These are phyloP conservation scores for Diplocarpon mali DNA, from an alignment of 2,329 filamentous ascomycete species.

Conservation along the genomic window DNA sequence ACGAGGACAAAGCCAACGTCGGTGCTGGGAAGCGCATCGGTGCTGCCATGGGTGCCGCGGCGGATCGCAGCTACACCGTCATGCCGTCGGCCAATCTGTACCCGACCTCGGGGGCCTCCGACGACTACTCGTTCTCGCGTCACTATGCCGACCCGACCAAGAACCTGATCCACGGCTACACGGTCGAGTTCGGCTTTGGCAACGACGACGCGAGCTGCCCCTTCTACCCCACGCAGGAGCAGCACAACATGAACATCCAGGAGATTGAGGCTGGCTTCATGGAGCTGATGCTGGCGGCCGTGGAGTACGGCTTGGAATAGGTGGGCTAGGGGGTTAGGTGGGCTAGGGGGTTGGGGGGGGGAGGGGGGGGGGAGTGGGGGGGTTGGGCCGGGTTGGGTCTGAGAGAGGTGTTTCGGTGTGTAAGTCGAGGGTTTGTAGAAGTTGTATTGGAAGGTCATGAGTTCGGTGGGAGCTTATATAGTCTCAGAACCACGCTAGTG, in stretches of 20 bases:
- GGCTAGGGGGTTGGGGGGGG: background rate
- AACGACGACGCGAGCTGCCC: conserved; percentile 22
- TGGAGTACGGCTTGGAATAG: conserved; percentile 11
- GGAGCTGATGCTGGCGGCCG: conserved; percentile 31
- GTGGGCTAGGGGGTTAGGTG: too few species aligned
- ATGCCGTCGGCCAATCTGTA: conserved; percentile 34
- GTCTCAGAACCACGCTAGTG: too few species aligned
- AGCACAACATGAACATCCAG: conserved; percentile 34
- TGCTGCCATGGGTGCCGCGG: conserved; percentile 31
- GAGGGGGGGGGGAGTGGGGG: too few species aligned
- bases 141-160: conserved; percentile 30
- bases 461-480: too few species aligned
- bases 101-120: conserved; percentile 35
- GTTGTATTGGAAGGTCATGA: too few species aligned
- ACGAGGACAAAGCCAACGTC: conserved; percentile 29
- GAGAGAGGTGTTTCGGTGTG: too few species aligned
- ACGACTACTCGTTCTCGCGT: conserved; percentile 37
- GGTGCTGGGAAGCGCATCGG: conserved; percentile 29
- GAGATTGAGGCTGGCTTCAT: conserved; percentile 38
- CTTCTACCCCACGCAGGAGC: conserved; percentile 35
- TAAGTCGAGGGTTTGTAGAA: too few species aligned
- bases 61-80: conserved; percentile 29
- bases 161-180: conserved; percentile 33
- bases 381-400: too few species aligned
- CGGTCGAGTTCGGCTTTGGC: conserved; percentile 37